Base-by-base conservation (phyloP, 441 rosid species). In the Populus tomentosa region DNA sequence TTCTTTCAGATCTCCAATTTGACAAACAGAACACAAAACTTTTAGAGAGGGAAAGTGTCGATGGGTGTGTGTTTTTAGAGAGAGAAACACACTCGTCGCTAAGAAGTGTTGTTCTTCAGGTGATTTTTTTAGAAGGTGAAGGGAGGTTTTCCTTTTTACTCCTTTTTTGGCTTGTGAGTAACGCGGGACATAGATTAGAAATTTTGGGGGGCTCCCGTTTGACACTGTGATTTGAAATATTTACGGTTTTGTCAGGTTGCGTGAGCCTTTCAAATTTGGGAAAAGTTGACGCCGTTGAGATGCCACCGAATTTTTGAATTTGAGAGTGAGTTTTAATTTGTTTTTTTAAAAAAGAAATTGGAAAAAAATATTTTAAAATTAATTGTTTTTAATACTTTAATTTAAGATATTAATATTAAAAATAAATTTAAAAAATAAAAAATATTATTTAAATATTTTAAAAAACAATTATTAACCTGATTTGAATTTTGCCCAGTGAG, bases 121-220 rank as follows among this genome's bases (percentile, higher is more conserved):
- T 56, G 65, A 28, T 1, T 21, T 1, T 21, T 6, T 10, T 11
- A 46, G 18, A 46, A 13, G 18, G 18, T 11, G 56, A 13, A 14
- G 56, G 4, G 56, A 42, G 53, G 21, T 20, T 20, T 24, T 11
- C 5, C 20, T 67, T 71, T 18, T 28, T 30, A 42, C 30, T 28
- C 4, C 46, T 56, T 23, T 40, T 24, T 28, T 14, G 46, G 88
- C 84, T 81, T 69, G 40, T 26, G 30, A 32, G 7, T 67, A 2
- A 75, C 86, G 85, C 86, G 88, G 85, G 86, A 69, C 24, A 8
- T 13, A 13, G 0, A 30, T 75, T 46, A 64, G 50, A 79, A 46
- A 20, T 61, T 21, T 4, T 10, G 10, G 11, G 23, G 63, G 6
- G 20, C 16, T 36, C 3, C 14, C 0, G 10, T 40, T 77, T 72